These are phyloP conservation scores for Eustoma russellianum DNA, from an alignment of 257 asterid species.

Conservation along the genomic window DNA sequence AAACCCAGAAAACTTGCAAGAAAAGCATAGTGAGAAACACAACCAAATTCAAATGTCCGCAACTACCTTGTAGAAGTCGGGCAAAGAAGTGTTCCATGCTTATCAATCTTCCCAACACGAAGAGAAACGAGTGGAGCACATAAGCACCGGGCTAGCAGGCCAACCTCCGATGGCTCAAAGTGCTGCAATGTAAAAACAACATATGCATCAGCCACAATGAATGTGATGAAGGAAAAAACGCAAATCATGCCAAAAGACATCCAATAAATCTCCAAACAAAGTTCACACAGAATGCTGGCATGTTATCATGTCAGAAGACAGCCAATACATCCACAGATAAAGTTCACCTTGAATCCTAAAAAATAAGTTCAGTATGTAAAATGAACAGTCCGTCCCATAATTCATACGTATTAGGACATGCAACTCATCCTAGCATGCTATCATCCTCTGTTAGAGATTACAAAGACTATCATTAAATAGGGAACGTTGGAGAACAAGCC, in stretches of 20 bases:
- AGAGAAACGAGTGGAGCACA: constrained; percentile 84
- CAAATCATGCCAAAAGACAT: no score
- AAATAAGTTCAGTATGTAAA: not conserved
- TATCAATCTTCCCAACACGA: constrained; percentile 79
- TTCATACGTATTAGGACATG: no score
- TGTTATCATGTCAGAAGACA: not conserved
- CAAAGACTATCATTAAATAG: not conserved
- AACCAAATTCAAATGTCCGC: not conserved
- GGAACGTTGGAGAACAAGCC: not conserved
- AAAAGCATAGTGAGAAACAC: no score
- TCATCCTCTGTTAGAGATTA: no score
- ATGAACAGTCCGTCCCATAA: no score
- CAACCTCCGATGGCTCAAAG: constrained; percentile 89
- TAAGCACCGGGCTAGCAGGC: constrained; percentile 78
- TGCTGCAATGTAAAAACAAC: constrained; percentile 33
- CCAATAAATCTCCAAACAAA: no score
- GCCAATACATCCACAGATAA: not conserved
- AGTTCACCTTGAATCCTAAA: not conserved
- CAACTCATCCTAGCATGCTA: no score
- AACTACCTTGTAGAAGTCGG: constrained; percentile 76
- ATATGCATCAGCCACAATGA: no score
- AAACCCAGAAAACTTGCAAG: no score
- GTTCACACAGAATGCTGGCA: no score
- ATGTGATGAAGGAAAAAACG: no score
- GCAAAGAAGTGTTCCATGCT: constrained; percentile 57